Base-by-base conservation (phyloP, 23 red algal species). In the Agarophyton chilense region DNA sequence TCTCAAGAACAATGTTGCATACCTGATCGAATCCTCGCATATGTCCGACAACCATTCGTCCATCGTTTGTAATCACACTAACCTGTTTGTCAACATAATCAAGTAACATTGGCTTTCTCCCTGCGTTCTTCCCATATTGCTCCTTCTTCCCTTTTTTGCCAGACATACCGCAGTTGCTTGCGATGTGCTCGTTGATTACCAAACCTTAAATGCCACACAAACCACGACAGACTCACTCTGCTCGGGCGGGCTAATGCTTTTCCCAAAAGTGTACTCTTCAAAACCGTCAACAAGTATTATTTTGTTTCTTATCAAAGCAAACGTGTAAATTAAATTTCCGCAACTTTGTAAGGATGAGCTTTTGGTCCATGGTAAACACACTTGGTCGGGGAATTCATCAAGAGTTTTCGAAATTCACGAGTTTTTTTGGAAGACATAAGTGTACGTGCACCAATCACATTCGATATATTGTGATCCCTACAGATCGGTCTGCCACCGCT, bases 21-120 rank as follows among this genome's bases (percentile, higher is more conserved):
- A 86, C 81, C 81, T 93, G 90, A 71, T 93, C 90, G 45, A 85
- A 93, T 38, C 90, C 90, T 0, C 45, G 79, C 32, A 93, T 29
- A 49, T 28, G 42, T 5, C 90, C 90, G n/a, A 76, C 43, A 4
- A 93, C 31, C 58, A 70, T 84, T 10, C 90, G 90, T 36, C 90
- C 90, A 62, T 93, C 90, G 74, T 85, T 84, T 32, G 90, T 93
- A 41, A 93, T 84, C 39, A 93, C 90, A 35, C 55, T 75, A 13
- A 93, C 90, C 54, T 45, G 34, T 66, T 93, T 93, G 90, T 86
- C 52, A 13, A 93, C 77, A 49, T 61, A 93, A 46, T 82, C 90
- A 66, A 83, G 63, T 14, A 93, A 53, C 38, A 93, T 55, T 33
- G 88, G 82, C 32, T 91, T 91, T 19, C 67, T 41, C 25, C 73